Evolutionary conservation across 2,329 filamentous ascomycete species (phyloP), one percentile per base, ranked within the genome.

Genomic region (Ceratocystis alfenasii): DNA sequence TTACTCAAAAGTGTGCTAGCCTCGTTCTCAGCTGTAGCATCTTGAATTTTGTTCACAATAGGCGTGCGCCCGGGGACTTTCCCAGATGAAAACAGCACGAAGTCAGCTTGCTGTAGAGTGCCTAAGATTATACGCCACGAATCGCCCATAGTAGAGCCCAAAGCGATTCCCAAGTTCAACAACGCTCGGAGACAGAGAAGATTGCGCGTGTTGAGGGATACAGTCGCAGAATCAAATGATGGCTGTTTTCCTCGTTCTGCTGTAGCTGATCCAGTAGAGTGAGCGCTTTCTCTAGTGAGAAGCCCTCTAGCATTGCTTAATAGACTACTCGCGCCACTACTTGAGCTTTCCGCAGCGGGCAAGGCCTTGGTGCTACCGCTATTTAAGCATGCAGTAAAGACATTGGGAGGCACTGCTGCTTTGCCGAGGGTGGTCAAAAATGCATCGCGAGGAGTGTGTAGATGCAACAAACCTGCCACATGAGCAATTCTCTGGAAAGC

Each of bases 401-500:
- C 80, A 70, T 95, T 93, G 0, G 90, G 85, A 2, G 94, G 94
- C 1, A 97, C 89, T 6, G 94, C 91, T 55, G 92, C 87, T 76
- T 99, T 99, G 0, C 90, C 91, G 2, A 99, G 78, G 0, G 93
- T 96, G 0, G 94, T 97, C 44, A 99, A 79, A 71, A 99, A 95
- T 0, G 94, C 94, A 78, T 99, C 94, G 69, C 94, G 82, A 0
- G 94, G 92, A 0, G 93, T 96, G 12, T 82, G 79, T 8, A 97
- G 82, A 69, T 92, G 86, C 7, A 99, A 77, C 60, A 99, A 79
- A 4, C 94, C 95, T 48, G 94, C 90, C 2, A 97, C 93, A 73
- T 99, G 95, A 0, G 94, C 89, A 71, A 99, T 89, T 69, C 95
- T 91, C 72, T 99, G 94, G 70, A 97, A 95, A 0, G 93, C 89